Evolutionary conservation across 345 rosid species (phyloP), one percentile per base, ranked within the genome.

Genomic region (Salix purpurea): DNA sequence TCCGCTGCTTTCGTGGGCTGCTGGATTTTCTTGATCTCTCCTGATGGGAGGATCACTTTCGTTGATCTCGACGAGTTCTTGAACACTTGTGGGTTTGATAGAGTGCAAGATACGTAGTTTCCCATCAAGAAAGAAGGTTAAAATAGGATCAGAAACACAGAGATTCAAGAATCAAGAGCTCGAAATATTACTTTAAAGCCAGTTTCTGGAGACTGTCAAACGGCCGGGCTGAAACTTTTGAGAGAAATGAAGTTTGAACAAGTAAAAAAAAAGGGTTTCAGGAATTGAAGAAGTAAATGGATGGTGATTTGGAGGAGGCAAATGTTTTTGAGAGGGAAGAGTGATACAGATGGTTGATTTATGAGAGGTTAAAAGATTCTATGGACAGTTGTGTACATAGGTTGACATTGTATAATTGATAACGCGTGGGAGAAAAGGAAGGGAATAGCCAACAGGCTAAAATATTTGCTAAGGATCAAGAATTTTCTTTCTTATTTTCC

Each of bases 1-100:
- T 78, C 81, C 6, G 74, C 81, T 18, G 77, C 81, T 67, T 67
- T 73, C 7, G 62, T 73, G 60, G 77, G 77, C 4, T 67, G 42
- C 32, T 46, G 58, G 69, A 73, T 40, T 44, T 60, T 48, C 46
- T 44, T 18, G 61, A 78, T 74, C 58, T 78, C 81, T 58, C 81
- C 81, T 0, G 60, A 58, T 23, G 77, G 81, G 12, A 78, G 66
- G 69, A 78, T 14, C 30, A 73, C 76, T 70, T 52, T 65, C 3
- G 77, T 30, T 18, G 81, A 15, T 36, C 4, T 61, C 19, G 66
- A 64, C 12, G 54, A 37, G 66, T 13, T 19, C 12, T 2, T 73
- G 74, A 15, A 26, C 4, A 26, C 69, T 34, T 11, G 14, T 1
- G 76, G 66, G 72, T 39, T 7, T 26, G 80, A 23, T 2, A 40